These are phyloP conservation scores for Durusdinium trenchii DNA, from an alignment of 73 alveolate species.

Conservation along the genomic window DNA sequence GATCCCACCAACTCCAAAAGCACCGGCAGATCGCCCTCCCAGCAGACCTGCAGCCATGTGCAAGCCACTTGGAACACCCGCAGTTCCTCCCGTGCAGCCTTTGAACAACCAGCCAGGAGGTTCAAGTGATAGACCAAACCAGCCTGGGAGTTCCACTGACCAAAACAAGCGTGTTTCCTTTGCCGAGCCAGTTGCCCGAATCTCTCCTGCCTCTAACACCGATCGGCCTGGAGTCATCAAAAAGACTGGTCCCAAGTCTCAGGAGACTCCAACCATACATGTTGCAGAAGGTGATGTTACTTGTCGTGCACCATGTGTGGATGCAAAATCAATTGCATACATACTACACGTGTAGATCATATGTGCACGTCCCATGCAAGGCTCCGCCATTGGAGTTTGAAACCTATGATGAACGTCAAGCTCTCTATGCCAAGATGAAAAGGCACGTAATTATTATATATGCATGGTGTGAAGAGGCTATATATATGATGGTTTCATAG, in stretches of 20 bases:
- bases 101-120: too few species aligned
- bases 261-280: neutral
- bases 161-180: neutral
- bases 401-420: neutral
- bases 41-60: neutral
- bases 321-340: neutral
- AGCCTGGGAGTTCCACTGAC: too few species aligned
- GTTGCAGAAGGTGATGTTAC: neutral
- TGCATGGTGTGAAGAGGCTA: too few species aligned
- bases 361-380: neutral
- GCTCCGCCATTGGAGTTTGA: neutral
- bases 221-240: neutral
- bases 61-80: neutral
- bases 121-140: too few species aligned
- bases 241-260: neutral
- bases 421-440: slow-evolving; percentile 1
- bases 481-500: too few species aligned
- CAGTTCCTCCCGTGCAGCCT: neutral
- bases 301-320: neutral
- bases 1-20: too few species aligned
- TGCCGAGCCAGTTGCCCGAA: neutral
- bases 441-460: neutral
- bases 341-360: too few species aligned
- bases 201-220: neutral
- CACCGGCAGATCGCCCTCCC: neutral